Percentiles rank a stretch among this genome's conserved stretches.
Conservation (phyloP, 1,284 basidiomycete species). For the Austroboletus novae-zelandiae region DNA sequence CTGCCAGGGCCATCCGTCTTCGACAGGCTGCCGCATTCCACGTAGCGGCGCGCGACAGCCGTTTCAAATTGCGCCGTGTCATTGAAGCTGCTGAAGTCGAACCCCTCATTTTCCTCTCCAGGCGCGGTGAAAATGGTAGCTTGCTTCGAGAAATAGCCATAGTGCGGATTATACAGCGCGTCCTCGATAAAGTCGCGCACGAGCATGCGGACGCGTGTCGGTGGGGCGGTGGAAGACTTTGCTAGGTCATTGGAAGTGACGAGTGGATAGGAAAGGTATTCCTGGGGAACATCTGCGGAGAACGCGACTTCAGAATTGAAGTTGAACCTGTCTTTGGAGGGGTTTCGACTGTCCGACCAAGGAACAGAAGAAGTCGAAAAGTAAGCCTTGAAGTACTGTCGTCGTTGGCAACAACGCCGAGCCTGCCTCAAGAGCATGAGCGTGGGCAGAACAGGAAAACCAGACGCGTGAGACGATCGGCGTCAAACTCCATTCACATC, state of each 20-base stretch:
- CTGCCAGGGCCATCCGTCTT: conserved; percentile 71
- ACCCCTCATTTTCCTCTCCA: conserved; percentile 46
- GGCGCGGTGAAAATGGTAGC: conserved; percentile 82
- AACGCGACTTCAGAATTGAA: conserved; percentile 59
- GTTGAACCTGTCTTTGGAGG: conserved; percentile 57
- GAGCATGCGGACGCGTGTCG: conserved; percentile 88
- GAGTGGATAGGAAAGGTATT: conserved; percentile 56
- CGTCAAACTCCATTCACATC: conserved; percentile 4
- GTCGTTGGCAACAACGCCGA: conserved; percentile 20
- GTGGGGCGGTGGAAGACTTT: conserved; percentile 54
- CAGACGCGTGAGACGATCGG: conserved; percentile 1
- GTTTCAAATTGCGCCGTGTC: conserved; percentile 81
- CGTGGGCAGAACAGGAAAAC: conserved; percentile 6
- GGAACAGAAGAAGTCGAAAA: conserved; percentile 24
- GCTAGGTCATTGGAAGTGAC: conserved; percentile 75
- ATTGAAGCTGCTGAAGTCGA: conserved; percentile 71
- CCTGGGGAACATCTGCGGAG: conserved; percentile 44
- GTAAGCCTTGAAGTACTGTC: conserved; percentile 22
- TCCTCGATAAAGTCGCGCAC: conserved; percentile 97
- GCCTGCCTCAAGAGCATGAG: conserved; percentile 24
- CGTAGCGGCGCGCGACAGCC: conserved; percentile 75
- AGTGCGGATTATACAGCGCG: conserved; percentile 93
- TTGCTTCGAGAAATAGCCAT: conserved; percentile 95
- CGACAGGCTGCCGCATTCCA: conserved; percentile 58
- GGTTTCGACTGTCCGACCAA: conserved; percentile 14